These are phyloP conservation scores for Cyclotella baltica DNA, from an alignment of 108 stramenopile species.

Conservation along the genomic window DNA sequence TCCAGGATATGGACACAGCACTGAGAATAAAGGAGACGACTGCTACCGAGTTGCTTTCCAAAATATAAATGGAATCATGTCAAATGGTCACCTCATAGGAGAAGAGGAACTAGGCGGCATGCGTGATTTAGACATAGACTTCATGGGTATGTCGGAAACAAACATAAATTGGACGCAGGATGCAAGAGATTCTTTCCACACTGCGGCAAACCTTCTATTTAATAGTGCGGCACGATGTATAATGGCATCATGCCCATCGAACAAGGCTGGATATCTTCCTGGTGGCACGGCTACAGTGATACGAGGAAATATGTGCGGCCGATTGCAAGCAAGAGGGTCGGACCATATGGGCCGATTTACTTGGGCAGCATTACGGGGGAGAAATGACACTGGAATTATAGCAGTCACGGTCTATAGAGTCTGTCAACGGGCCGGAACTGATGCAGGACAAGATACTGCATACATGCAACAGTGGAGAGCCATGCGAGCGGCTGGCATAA, in stretches of 20 bases:
- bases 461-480: not conserved
- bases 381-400: not conserved
- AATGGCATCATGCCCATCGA: not conserved
- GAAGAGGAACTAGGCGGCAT: no score
- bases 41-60: no score
- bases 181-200: no score
- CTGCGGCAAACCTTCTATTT: no score
- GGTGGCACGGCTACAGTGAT: slow-evolving; percentile 4
- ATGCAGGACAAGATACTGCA: not conserved
- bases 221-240: no score
- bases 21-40: no score
- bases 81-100: no score
- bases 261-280: slow-evolving; percentile 1
- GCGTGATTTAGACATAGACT: no score
- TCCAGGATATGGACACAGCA: no score
- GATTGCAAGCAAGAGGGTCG: not conserved
- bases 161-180: no score
- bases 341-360: slow-evolving; percentile 5
- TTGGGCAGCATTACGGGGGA: not conserved
- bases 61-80: no score
- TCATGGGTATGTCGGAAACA: no score
- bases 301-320: not conserved
- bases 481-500: not conserved
- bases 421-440: not conserved
- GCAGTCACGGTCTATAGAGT: slow-evolving; percentile 2